A percentile compares a stretch with the other conserved stretches of the same genome.
phyloP scores from a whole-genome alignment of 2,329 filamentous ascomycete genomes.

The Pyrenochaeta sp. region DNA sequence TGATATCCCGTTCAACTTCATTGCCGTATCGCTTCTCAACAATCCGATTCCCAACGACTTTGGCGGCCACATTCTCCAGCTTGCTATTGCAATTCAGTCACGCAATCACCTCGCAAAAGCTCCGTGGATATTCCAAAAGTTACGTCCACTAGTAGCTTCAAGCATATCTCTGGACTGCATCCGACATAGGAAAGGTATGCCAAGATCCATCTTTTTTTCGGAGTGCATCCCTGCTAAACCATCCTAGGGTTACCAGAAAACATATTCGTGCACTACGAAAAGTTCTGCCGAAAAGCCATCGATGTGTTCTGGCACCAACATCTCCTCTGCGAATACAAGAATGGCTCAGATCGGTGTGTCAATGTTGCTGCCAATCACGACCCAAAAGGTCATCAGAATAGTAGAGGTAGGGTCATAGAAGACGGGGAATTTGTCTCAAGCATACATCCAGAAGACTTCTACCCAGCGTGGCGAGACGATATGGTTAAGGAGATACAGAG shows the following conservation, averaged over 20 bases:
- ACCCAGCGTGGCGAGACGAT: background rate
- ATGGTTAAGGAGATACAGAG: background rate
- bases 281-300: conserved; percentile 30
- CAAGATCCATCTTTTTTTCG: background rate
- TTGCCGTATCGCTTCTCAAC: conserved; percentile 54
- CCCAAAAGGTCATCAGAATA: conserved; percentile 55
- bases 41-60: conserved; percentile 59
- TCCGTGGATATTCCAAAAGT: conserved; percentile 48
- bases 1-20: conserved; percentile 60
- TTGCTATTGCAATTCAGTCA: conserved; percentile 51
- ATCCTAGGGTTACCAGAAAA: background rate
- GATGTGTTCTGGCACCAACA: conserved; percentile 19
- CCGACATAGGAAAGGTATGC: conserved; percentile 39
- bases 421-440: conserved; percentile 50
- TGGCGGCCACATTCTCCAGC: conserved; percentile 59
- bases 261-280: conserved; percentile 16
- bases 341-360: conserved; percentile 38
- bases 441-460: conserved; percentile 24
- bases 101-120: background rate
- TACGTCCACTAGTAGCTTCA: conserved; percentile 57
- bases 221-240: background rate
- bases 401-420: conserved; percentile 53
- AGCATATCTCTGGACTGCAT: conserved; percentile 59
- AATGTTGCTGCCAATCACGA: conserved; percentile 49
- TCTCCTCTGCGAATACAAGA: background rate